Base-by-base conservation (phyloP, 2,329 filamentous ascomycete genomes). In the Lasiodiplodia gonubiensis region DNA sequence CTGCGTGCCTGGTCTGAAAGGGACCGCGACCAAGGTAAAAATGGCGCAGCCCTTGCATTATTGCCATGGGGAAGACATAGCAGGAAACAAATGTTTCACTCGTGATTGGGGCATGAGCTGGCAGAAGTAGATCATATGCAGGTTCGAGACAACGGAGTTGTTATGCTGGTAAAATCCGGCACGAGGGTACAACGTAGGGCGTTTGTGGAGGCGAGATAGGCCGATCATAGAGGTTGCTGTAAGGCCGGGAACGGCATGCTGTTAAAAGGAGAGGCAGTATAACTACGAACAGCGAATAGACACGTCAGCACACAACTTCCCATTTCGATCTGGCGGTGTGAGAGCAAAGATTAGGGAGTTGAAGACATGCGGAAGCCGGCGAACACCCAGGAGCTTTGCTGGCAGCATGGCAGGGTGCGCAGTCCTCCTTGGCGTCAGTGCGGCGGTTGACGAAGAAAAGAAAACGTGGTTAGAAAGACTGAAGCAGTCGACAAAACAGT, bases 391-490 rank as follows among this genome's bases (percentile, higher is more conserved):
- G 12, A 25, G 12, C 16, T 33, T 14, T 27, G 52, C 25, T 30
- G 18, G 7, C 27, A n/a, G 27, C 27, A 54, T 54, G 7, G 42
- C 42, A 46, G 42, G 21, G 42, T 14, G 52, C 27, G 52, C 27
- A 54, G 27, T n/a, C n/a, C n/a, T 39, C 21, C n/a, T 37, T 57
- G 33, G 30, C 33, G 33, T 57, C 53, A 57, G 53, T 57, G 52
- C 52, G 52, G 42, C 52, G 52, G 30, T n/a, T 30, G 27, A 21
- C 2, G 30, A n/a, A 35, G 16, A 54, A n/a, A 16, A 33, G 51
- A 12, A 53, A 53, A 25, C 11, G 27, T 12, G 25, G 25, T 14
- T 18, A 30, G 23, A 12, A 25, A 33, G 27, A 1, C 27, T 27
- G 25, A 33, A 8, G 16, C 25, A 18, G 16, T 14, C 30, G 18